Conservation (phyloP, 2,329 filamentous ascomycete species). For the Penicillium sp. region DNA sequence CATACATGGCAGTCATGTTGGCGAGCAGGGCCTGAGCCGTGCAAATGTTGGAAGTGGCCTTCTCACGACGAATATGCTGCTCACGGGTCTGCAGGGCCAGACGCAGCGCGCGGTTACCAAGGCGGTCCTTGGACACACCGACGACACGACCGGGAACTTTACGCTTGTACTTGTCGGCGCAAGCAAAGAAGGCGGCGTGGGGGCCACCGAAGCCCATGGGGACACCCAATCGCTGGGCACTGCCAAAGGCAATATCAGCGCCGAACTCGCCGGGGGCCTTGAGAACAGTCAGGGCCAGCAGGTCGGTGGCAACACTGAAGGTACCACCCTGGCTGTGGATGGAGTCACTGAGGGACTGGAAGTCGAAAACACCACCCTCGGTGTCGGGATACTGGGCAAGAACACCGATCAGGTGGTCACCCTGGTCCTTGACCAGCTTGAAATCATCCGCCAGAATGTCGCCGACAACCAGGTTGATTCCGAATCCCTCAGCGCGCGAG, state of each 20-base stretch:
- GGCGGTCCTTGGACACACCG: slow-evolving; percentile 84
- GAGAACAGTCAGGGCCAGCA: slow-evolving; percentile 79
- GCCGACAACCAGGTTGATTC: slow-evolving; percentile 68
- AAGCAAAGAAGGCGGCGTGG: slow-evolving; percentile 95
- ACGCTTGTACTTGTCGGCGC: slow-evolving; percentile 84
- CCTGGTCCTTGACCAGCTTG: slow-evolving; percentile 65
- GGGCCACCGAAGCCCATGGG: slow-evolving; percentile 89
- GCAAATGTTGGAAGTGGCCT: slow-evolving; percentile 96
- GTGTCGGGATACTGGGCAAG: slow-evolving; percentile 95
- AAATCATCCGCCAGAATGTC: slow-evolving; percentile 65
- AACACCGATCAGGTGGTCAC: slow-evolving; percentile 79
- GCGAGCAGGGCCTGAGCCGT: slow-evolving; percentile 89
- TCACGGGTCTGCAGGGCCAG: slow-evolving; percentile 87
- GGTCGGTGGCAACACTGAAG: slow-evolving; percentile 82
- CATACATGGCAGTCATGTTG: slow-evolving; percentile 95
- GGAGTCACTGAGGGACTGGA: slow-evolving; percentile 65
- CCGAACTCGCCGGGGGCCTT: slow-evolving; percentile 91
- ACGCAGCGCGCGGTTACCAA: slow-evolving; percentile 74
- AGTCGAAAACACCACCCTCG: slow-evolving; percentile 72
- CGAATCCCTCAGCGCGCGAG: slow-evolving; percentile 86
- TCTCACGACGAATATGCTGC: slow-evolving; percentile 93
- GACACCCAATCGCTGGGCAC: slow-evolving; percentile 84
- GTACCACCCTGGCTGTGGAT: slow-evolving; percentile 74
- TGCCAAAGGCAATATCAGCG: slow-evolving; percentile 91
- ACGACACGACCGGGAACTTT: slow-evolving; percentile 90